phyloP scores from a whole-genome alignment of 2,329 filamentous ascomycete species.

The Aspergillus terreus region DNA sequence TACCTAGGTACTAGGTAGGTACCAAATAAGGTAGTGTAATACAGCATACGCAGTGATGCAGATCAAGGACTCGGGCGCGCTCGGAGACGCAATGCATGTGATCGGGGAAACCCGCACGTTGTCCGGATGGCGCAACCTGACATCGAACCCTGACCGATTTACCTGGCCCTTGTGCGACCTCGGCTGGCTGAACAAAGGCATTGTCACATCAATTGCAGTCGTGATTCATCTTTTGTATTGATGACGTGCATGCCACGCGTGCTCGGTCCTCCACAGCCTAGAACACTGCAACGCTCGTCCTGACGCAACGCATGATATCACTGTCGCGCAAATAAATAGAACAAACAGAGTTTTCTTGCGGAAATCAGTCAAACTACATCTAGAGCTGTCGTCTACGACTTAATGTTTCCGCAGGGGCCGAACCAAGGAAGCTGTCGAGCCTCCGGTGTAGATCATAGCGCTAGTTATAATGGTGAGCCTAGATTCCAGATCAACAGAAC shows the following conservation, averaged over 20 bases:
- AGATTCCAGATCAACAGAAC: constrained; percentile 15
- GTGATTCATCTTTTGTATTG: constrained; percentile 6
- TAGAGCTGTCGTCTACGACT: too few species aligned
- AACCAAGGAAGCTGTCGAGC: background rate
- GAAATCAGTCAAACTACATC: background rate
- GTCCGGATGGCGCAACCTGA: constrained; percentile 1
- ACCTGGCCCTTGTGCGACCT: background rate
- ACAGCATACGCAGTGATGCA: background rate
- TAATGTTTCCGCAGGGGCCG: too few species aligned
- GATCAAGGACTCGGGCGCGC: constrained; percentile 3
- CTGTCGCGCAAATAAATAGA: background rate
- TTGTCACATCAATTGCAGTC: constrained; percentile 3
- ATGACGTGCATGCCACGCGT: constrained; percentile 9
- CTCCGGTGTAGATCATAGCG: constrained; percentile 3
- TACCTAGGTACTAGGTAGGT: too few species aligned
- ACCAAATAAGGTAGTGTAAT: background rate
- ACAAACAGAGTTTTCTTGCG: background rate
- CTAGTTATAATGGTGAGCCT: constrained; percentile 13
- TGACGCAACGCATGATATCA: constrained; percentile 21
- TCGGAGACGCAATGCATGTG: constrained; percentile 6
- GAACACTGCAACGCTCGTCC: constrained; percentile 4
- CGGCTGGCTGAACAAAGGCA: constrained; percentile 1
- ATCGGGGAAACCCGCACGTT: constrained; percentile 10
- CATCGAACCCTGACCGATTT: background rate
- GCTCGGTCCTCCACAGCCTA: constrained; percentile 3